phyloP scores from a whole-genome alignment of 768 basidiomycete genomes.

The Galerina marginata region DNA sequence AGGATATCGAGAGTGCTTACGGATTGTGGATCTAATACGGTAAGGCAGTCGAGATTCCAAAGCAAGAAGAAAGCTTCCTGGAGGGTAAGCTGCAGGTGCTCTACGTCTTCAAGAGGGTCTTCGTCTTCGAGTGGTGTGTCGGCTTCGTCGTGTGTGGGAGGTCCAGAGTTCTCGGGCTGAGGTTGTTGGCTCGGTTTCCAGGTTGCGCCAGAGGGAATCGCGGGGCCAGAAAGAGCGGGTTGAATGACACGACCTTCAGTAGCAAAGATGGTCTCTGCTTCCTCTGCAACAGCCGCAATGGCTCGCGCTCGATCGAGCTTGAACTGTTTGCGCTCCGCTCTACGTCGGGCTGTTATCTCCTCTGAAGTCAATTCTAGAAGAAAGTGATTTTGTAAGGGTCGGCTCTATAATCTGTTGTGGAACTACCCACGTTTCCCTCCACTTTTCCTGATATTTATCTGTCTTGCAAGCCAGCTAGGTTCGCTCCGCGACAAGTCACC shows the following conservation, averaged over 20 bases:
- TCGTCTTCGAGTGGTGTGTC: slow-evolving; percentile 46
- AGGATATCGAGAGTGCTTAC: slow-evolving; percentile 45
- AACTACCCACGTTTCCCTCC: slow-evolving; percentile 61
- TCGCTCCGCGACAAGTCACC: slow-evolving; percentile 94
- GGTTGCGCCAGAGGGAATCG: slow-evolving; percentile 81
- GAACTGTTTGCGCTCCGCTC: slow-evolving; percentile 89
- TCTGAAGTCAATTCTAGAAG: slow-evolving; percentile 81
- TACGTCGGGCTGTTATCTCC: slow-evolving; percentile 86
- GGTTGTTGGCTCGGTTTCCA: slow-evolving; percentile 63
- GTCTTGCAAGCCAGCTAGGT: slow-evolving; percentile 88
- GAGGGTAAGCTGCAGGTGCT: slow-evolving; percentile 90
- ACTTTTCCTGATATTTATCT: slow-evolving; percentile 67
- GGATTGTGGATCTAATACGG: slow-evolving; percentile 65
- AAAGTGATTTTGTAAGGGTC: not conserved
- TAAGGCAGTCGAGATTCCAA: slow-evolving; percentile 85
- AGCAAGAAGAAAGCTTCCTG: slow-evolving; percentile 89
- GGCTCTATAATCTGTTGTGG: not conserved
- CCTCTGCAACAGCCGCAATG: slow-evolving; percentile 79
- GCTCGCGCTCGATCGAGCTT: slow-evolving; percentile 91
- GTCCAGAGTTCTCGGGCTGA: slow-evolving; percentile 16
- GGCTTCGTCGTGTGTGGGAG: slow-evolving; percentile 34
- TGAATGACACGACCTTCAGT: slow-evolving; percentile 68
- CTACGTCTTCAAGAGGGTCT: slow-evolving; percentile 70
- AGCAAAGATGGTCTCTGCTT: slow-evolving; percentile 78
- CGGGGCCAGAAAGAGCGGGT: slow-evolving; percentile 61